Evolutionary conservation across 805 yeast species (phyloP).

Genomic region (Starmerella stigmatis): DNA sequence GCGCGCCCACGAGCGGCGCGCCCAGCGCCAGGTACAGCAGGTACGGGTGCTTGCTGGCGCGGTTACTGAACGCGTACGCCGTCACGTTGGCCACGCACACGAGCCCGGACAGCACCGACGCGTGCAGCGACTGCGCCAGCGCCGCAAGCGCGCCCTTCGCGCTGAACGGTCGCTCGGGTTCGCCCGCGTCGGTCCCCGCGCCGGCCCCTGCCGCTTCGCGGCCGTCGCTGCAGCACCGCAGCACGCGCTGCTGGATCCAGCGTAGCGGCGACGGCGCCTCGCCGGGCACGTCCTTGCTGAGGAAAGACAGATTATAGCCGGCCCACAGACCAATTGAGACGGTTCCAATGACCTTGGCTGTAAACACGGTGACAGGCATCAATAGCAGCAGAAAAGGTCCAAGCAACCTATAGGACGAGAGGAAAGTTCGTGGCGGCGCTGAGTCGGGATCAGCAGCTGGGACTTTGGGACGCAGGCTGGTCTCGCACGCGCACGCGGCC

Average conservation of each 20-base stretch:
- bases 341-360: constrained; percentile 32
- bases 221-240: not conserved
- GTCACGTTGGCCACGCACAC: constrained; percentile 24
- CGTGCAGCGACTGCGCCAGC: constrained; percentile 8
- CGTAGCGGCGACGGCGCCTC: not conserved
- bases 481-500: too few species aligned
- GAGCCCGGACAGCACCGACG: constrained; percentile 21
- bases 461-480: too few species aligned
- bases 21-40: constrained; percentile 30
- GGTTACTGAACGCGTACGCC: constrained; percentile 25
- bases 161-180: not conserved
- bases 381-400: too few species aligned
- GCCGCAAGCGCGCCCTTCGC: not conserved
- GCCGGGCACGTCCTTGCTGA: constrained; percentile 12
- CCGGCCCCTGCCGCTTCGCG: not conserved
- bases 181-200: not conserved
- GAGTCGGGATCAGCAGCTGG: too few species aligned
- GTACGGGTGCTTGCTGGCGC: constrained; percentile 30
- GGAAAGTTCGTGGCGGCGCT: too few species aligned
- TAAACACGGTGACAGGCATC: constrained; percentile 24
- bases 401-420: too few species aligned
- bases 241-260: not conserved
- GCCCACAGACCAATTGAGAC: constrained; percentile 32
- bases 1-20: constrained; percentile 26
- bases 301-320: constrained; percentile 27